phyloP scores from a whole-genome alignment of 306 rosid species.

The Quercus dentata region DNA sequence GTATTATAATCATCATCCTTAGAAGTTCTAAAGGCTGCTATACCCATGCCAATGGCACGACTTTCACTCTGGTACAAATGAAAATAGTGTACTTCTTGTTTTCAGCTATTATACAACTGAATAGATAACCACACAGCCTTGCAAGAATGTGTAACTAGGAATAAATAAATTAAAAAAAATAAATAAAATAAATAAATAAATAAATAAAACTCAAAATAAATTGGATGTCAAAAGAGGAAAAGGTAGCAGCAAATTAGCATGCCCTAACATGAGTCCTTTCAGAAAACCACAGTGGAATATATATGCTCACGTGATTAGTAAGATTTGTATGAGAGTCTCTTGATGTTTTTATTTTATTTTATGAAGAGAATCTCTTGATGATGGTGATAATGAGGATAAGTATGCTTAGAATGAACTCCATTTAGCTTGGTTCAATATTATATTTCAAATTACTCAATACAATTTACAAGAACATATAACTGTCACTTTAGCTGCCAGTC shows the following conservation, averaged over 20 bases:
- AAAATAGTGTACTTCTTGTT: background rate
- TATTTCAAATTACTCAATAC: slow-evolving; percentile 8
- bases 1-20: slow-evolving; percentile 8
- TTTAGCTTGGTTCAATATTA: slow-evolving; percentile 2
- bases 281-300: slow-evolving; percentile 8
- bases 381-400: background rate
- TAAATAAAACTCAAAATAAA: background rate
- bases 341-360: no score
- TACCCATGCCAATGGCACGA: slow-evolving; percentile 3
- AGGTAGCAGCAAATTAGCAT: slow-evolving; percentile 5
- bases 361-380: no score
- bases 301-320: slow-evolving; percentile 22
- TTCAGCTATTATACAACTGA: background rate
- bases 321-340: background rate
- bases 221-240: slow-evolving; percentile 2
- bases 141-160: background rate
- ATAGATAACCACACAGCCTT: background rate
- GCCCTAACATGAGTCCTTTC: slow-evolving; percentile 5
- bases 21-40: slow-evolving; percentile 21
- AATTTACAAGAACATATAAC: slow-evolving; percentile 18
- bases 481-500: slow-evolving; percentile 21
- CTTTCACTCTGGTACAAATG: slow-evolving; percentile 14
- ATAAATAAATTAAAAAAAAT: background rate
- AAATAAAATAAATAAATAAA: no score
- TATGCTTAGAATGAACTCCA: background rate